Evolutionary conservation across 2,329 filamentous ascomycete genomes (phyloP), one percentile per base, ranked within the genome.

Genomic region (Didymella lethalis): DNA sequence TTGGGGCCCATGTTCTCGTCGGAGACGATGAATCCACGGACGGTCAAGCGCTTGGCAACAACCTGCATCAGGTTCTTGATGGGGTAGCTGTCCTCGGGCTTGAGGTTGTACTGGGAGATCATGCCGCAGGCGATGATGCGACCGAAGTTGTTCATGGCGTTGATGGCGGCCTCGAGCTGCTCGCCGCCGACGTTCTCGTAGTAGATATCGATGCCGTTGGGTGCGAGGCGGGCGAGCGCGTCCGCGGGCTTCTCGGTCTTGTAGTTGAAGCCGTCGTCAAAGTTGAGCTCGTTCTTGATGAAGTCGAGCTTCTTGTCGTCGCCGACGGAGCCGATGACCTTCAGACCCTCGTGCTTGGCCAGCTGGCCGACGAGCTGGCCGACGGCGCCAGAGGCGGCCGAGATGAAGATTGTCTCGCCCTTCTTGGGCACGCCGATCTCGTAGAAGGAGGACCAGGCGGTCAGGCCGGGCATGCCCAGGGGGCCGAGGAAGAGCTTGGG

Each of bases 261-360:
- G 84, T 96, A 96, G 83, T 96, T 95, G 81, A 94, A 95, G 8
- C 88, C 92, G 16, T 77, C 84, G 70, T 92, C 88, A 72, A 92
- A 93, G 26, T 83, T 82, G 32, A 93, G 83, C 48, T 90, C 87
- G 54, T 89, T 86, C 55, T 76, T 81, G 74, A 92, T 90, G 75
- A 88, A 95, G 20, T 90, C 86, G 25, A 93, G 82, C 82, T 96
- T 96, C 71, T 90, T 88, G 70, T 93, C 89, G 18, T 87, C 87
- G 2, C 92, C 92, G 11, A 92, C 91, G 50, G 88, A 91, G 18
- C 92, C 92, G 63, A 96, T 89, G 40, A 96, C 92, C 44, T 79
- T 88, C 57, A 95, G 78, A 2, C 92, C 92, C 76, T 93, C 88
- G 61, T 88, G 86, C 84, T 94, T 94, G 61, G 91, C 91, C 44